These are phyloP conservation scores for Vitis hybrid DNA, from an alignment of 177 flowering plant genomes.

Conservation along the genomic window DNA sequence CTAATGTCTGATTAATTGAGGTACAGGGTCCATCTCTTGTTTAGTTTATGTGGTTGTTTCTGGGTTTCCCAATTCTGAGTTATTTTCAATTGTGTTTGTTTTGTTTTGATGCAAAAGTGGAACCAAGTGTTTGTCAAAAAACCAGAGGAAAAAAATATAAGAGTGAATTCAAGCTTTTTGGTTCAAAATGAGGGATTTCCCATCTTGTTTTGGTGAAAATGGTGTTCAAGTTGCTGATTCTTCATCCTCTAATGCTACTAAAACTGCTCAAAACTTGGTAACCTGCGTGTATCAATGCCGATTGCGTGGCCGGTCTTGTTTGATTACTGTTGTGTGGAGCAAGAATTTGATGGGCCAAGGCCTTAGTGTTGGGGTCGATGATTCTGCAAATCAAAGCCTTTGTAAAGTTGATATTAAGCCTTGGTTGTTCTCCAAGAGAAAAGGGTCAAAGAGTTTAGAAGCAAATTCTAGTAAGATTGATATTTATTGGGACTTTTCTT, in stretches of 20 bases:
- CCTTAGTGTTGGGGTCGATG: conserved; percentile 59
- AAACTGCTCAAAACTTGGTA: conserved; percentile 61
- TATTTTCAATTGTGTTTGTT: neutral
- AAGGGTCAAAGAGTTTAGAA: conserved; percentile 64
- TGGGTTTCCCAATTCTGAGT: neutral
- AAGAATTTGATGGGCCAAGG: conserved; percentile 73
- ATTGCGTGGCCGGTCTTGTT: conserved; percentile 43
- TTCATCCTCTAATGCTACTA: conserved; percentile 46
- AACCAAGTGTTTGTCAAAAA: conserved; percentile 14
- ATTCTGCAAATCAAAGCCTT: conserved; percentile 51
- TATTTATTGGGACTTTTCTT: conserved; percentile 66
- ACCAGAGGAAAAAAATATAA: conserved; percentile 2
- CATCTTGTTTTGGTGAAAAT: conserved; percentile 79
- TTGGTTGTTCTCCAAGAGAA: conserved; percentile 69
- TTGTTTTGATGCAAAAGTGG: conserved; percentile 8
- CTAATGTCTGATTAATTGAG: too few relatives aligned
- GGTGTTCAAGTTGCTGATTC: conserved; percentile 83
- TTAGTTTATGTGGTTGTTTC: conserved; percentile 9
- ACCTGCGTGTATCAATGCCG: conserved; percentile 55
- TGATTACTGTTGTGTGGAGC: conserved; percentile 67
- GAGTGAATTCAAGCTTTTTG: conserved; percentile 8
- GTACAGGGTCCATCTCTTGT: conserved; percentile 7
- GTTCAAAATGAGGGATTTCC: conserved; percentile 69
- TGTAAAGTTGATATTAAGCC: conserved; percentile 78
- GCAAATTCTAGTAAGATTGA: conserved; percentile 48